Base-by-base conservation (phyloP, 345 rosid genomes). In the Ceriops decandra region DNA sequence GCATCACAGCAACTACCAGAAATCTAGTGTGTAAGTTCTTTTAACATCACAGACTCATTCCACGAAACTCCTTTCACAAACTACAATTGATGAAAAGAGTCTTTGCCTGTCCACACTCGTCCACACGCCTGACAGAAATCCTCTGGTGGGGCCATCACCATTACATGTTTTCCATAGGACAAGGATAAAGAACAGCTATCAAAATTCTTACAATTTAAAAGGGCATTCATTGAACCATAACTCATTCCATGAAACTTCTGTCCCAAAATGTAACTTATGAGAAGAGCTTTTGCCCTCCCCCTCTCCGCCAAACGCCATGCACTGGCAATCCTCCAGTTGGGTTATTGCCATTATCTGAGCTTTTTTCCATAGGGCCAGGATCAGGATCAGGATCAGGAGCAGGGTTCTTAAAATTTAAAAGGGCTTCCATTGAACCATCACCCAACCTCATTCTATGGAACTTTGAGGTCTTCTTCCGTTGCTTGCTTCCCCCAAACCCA, bases 221-320 rank as follows among this genome's bases (percentile, higher is more conserved):
- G 16, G 59, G 59, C 30, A 1, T 10, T 31, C 59, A 56, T 27
- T 9, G 30, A 56, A 16, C 59, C 57, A 1, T 53, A 21, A 20
- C 26, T 53, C 38, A 21, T 63, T 71, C 63, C 17, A 72, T 24
- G 10, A 57, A 58, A 33, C 42, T 27, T 38, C 52, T 42, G 49
- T 38, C 8, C 21, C 66, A 65, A 32, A 65, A 58, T 57, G 32
- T 27, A 52, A 57, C 73, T 77, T 84, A 60, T 66, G 63, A 66
- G 59, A 86, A 87, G 70, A 93, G 91, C 57, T 87, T 79, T 1
- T 86, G 80, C 22, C 91, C 87, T 52, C 92, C 92, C 1, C 96
- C 90, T 26, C 68, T 87, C 67, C 77, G 78, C 97, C 98, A 93
- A 68, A 85, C 97, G 13, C 95, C 97, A 20, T 85, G 92, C 47